phyloP scores from a whole-genome alignment of 2,329 filamentous ascomycete genomes.

The Aspergillus ochraceoroseus region DNA sequence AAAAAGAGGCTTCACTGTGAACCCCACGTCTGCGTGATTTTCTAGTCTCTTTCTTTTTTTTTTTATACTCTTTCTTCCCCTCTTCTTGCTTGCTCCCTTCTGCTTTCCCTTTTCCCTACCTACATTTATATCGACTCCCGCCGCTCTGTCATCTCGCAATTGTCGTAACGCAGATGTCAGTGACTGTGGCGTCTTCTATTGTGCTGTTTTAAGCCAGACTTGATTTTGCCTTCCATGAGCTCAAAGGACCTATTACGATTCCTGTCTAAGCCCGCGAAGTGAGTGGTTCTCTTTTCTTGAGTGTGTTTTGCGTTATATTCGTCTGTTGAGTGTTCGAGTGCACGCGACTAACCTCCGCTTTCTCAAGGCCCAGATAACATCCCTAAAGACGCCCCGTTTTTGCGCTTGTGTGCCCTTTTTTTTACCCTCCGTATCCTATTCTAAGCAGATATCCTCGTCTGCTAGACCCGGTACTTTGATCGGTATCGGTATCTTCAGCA shows the following conservation, averaged over 20 bases:
- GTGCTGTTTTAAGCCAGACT: slow-evolving; percentile 33
- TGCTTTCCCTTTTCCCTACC: slow-evolving; percentile 7
- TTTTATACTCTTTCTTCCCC: too few species aligned
- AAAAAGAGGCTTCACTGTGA: slow-evolving; percentile 7
- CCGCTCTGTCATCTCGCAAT: slow-evolving; percentile 7
- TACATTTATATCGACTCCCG: not conserved
- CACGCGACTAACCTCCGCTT: slow-evolving; percentile 18
- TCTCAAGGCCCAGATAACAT: slow-evolving; percentile 61
- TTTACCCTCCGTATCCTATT: slow-evolving; percentile 18
- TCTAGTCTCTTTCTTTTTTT: too few species aligned
- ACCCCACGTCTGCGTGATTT: slow-evolving; percentile 18
- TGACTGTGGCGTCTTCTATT: slow-evolving; percentile 33
- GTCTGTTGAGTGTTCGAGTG: slow-evolving; percentile 2
- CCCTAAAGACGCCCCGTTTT: slow-evolving; percentile 28
- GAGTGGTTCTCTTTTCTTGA: slow-evolving; percentile 35
- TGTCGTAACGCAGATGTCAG: slow-evolving; percentile 31
- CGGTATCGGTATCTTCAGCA: slow-evolving; percentile 78
- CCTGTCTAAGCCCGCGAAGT: slow-evolving; percentile 93
- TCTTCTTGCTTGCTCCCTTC: slow-evolving; percentile 1
- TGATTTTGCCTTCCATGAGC: slow-evolving; percentile 68
- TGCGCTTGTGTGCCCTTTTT: too few species aligned
- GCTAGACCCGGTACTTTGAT: slow-evolving; percentile 76
- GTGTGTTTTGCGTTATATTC: slow-evolving; percentile 1
- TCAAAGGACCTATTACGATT: slow-evolving; percentile 85
- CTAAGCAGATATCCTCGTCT: slow-evolving; percentile 64